Evolutionary conservation across 495 filamentous ascomycete species (phyloP), one percentile per base, ranked within the genome.

Genomic region (Rhypophila decipiens): DNA sequence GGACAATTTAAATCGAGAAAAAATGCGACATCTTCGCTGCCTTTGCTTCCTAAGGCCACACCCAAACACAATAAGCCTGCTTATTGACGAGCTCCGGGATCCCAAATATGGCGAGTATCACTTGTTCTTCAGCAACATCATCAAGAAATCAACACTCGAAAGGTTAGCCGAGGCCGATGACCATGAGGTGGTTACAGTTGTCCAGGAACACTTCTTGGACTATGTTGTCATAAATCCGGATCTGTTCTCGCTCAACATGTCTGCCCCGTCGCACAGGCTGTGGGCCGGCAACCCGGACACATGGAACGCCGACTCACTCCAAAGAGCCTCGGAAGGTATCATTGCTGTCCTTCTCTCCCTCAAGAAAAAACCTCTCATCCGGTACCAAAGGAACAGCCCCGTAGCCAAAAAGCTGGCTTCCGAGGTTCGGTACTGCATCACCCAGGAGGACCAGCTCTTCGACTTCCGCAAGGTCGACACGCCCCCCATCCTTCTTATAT

Each of bases 31-130:
- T 71, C 73, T 98, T 34, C 83, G 88, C 23, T 98, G 93, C 66
- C 70, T 97, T 10, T 93, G 87, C 62, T 96, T 98, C 61, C 79
- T 97, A 24, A 82, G 94, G 22, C 93, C 93, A 13, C 90, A 90
- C 10, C 78, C 91, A 2, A 87, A 89, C 49, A 90, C 93, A 19
- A 86, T 96, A 53, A 90, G 96, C 63, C 78, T 87, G 24, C 76
- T 98, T 17, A 93, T 98, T 56, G 94, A 98, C 55, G 93, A 98
- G 69, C 76, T 98, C 38, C 81, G 94, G 48, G 91, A 96, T 45
- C 94, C 93, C 17, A 96, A 93, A 58, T 98, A 98, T 57, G 93
- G 94, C 50, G 93, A 97, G 75, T 98, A 98, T 68, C 78, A 95
- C 55, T 81, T 98, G 43, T 96, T 89, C 69, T 91, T 98, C 61